Percentiles rank a stretch among this genome's conserved stretches.
phyloP scores from a whole-genome alignment of 108 stramenopile species.

The Cyclostephanos tholiformis region DNA sequence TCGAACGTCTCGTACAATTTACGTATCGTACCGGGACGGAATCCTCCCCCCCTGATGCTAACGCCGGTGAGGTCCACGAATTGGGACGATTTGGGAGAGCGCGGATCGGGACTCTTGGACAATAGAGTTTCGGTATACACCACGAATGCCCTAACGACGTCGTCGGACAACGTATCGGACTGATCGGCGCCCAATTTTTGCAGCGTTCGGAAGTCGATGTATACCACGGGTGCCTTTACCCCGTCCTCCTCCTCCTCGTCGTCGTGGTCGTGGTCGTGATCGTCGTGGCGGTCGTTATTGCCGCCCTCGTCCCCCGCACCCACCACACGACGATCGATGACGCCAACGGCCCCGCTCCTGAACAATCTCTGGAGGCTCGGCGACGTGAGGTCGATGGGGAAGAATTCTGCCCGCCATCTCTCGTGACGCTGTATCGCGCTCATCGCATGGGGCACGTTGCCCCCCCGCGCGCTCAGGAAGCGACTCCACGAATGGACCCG shows the following conservation, averaged over 20 bases:
- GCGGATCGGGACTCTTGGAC: slow-evolving; percentile 61
- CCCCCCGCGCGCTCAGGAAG: slow-evolving; percentile 74
- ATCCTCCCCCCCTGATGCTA: slow-evolving; percentile 66
- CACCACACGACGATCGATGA: slow-evolving; percentile 43
- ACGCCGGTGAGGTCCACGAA: slow-evolving; percentile 81
- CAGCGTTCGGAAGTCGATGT: slow-evolving; percentile 79
- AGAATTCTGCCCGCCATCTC: slow-evolving; percentile 67
- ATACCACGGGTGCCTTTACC: slow-evolving; percentile 62
- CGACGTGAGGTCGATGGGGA: slow-evolving; percentile 78
- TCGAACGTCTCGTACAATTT: slow-evolving; percentile 78
- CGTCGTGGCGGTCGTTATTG: neutral
- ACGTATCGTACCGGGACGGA: slow-evolving; percentile 65
- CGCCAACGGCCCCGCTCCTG: slow-evolving; percentile 65
- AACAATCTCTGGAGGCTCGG: slow-evolving; percentile 65
- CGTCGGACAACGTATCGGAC: slow-evolving; percentile 42
- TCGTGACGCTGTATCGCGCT: slow-evolving; percentile 80
- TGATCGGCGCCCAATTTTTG: slow-evolving; percentile 50
- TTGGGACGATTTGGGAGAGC: slow-evolving; percentile 66
- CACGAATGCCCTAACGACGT: slow-evolving; percentile 80
- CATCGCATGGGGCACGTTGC: slow-evolving; percentile 78
- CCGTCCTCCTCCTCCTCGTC: slow-evolving; percentile 17
- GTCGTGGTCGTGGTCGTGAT: too few relatives aligned
- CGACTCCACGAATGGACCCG: slow-evolving; percentile 79
- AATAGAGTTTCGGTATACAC: slow-evolving; percentile 79
- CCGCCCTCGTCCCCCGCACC: neutral